Evolutionary conservation across 495 filamentous ascomycete species (phyloP).

Genomic region (Sordaria brevicollis): DNA sequence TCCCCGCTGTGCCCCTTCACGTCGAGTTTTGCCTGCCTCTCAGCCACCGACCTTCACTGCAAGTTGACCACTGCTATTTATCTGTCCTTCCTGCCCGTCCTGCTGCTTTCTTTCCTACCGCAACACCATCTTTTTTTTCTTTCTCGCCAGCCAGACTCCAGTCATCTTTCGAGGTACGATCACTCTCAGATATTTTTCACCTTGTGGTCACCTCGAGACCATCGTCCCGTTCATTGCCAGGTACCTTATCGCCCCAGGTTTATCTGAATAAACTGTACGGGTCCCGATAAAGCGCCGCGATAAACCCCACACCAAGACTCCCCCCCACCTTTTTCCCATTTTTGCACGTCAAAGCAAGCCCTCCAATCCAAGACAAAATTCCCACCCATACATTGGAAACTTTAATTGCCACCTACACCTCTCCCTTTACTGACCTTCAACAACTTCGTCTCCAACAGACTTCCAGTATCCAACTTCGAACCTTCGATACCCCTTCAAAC

Average conservation of each 20-base stretch:
- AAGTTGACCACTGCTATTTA: background rate
- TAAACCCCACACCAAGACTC: slow-evolving; percentile 12
- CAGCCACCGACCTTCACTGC: too few relatives aligned
- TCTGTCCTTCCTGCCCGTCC: background rate
- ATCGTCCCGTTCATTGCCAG: background rate
- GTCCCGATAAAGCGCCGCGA: background rate
- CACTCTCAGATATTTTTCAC: background rate
- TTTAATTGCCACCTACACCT: slow-evolving; percentile 8
- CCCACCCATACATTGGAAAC: slow-evolving; percentile 6
- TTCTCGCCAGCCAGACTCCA: background rate
- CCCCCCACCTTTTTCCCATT: slow-evolving; percentile 14
- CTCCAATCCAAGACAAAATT: slow-evolving; percentile 16
- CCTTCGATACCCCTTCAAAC: background rate
- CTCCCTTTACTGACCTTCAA: slow-evolving; percentile 8
- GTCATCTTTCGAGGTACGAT: background rate
- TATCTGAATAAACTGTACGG: background rate
- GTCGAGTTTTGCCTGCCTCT: background rate
- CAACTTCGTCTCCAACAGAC: slow-evolving; percentile 5
- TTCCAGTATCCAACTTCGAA: background rate
- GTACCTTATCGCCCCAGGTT: background rate
- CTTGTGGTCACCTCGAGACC: background rate
- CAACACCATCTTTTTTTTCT: background rate
- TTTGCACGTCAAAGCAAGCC: slow-evolving; percentile 12
- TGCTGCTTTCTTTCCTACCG: background rate
- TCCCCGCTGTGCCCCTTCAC: background rate